Conservation (phyloP, 1,284 basidiomycete genomes). For the Phylloporus sp. region DNA sequence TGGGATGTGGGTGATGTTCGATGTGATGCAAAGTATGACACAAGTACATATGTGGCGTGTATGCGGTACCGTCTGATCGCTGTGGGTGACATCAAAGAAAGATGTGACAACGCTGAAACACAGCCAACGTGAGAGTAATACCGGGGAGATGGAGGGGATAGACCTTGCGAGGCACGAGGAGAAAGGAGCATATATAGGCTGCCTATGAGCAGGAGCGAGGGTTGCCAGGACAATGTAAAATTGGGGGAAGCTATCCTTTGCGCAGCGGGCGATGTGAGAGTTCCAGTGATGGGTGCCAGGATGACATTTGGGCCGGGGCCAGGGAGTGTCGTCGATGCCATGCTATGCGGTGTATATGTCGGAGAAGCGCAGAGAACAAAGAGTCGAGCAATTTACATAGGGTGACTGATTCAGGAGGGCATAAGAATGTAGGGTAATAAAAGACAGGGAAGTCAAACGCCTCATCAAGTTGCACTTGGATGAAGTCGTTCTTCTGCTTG, state of each 20-base stretch:
- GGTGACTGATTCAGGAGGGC: too few species aligned
- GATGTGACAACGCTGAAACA: constrained; percentile 16
- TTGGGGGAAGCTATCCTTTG: constrained; percentile 12
- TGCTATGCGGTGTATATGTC: constrained; percentile 35
- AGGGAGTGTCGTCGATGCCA: constrained; percentile 36
- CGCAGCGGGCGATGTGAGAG: constrained; percentile 26
- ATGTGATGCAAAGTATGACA: constrained; percentile 39
- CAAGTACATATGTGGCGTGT: constrained; percentile 37
- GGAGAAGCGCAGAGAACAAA: too few species aligned
- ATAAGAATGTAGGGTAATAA: too few species aligned
- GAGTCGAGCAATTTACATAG: too few species aligned
- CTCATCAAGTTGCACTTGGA: too few species aligned
- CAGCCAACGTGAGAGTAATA: constrained; percentile 30
- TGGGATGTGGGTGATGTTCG: constrained; percentile 25
- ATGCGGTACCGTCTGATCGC: constrained; percentile 18
- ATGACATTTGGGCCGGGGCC: constrained; percentile 36
- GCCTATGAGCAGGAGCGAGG: constrained; percentile 26
- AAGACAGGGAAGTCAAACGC: too few species aligned
- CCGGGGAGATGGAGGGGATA: background rate
- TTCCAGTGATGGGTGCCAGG: constrained; percentile 24
- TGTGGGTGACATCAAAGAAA: constrained; percentile 15
- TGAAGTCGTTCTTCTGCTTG: too few species aligned
- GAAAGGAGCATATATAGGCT: constrained; percentile 16
- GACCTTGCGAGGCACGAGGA: constrained; percentile 17
- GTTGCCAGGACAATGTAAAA: constrained; percentile 28